These are phyloP conservation scores for Cryptosporidium xiaoi DNA, from an alignment of 169 alveolate species.

Conservation along the genomic window DNA sequence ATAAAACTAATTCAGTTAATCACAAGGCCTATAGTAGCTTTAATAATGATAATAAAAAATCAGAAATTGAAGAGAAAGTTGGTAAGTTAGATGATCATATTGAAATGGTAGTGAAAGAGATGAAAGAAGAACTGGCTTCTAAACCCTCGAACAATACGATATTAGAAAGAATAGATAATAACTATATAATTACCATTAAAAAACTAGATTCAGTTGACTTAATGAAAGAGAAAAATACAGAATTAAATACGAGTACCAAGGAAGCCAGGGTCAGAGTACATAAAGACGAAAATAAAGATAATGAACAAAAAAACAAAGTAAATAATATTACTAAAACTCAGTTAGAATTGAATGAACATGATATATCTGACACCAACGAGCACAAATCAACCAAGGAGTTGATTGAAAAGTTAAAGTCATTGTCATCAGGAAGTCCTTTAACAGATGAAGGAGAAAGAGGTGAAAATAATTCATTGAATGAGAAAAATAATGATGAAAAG, in stretches of 20 bases:
- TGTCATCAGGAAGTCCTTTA: neutral
- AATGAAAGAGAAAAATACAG: neutral
- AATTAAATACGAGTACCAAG: slow-evolving; percentile 4
- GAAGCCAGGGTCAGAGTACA: slow-evolving; percentile 9
- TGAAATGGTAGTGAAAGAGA: neutral
- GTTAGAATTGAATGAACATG: neutral
- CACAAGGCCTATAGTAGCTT: too few species aligned
- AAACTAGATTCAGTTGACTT: slow-evolving; percentile 9
- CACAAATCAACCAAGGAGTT: slow-evolving; percentile 25
- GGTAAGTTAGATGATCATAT: neutral
- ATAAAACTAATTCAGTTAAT: too few species aligned
- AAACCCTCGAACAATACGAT: too few species aligned
- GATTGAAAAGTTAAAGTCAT: slow-evolving; percentile 46
- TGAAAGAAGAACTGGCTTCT: neutral
- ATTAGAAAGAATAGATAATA: neutral
- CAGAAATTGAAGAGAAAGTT: neutral
- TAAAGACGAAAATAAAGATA: neutral
- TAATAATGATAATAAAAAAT: neutral
- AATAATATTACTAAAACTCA: neutral
- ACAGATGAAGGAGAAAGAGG: neutral
- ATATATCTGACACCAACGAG: neutral
- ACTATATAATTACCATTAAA: neutral
- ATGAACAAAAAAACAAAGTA: neutral
- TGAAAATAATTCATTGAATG: neutral
- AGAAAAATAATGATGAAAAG: slow-evolving; percentile 15